Percentiles rank a stretch among this genome's conserved stretches.
phyloP scores from a whole-genome alignment of 202 grass and related monocot genomes.

The Hordeum pubiflorum region DNA sequence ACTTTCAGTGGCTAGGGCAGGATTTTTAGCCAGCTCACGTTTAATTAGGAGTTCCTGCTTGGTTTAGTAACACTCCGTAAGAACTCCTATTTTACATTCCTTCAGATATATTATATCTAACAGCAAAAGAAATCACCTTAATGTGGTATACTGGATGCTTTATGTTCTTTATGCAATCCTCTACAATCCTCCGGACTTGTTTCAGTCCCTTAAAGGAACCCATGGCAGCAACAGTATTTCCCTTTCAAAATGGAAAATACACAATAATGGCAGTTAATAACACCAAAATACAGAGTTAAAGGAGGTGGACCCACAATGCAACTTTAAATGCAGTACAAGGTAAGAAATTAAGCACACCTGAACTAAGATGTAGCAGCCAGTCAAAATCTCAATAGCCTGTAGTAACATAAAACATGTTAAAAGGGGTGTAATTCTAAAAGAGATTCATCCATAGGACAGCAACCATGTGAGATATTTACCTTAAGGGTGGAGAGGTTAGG shows the following conservation, averaged over 20 bases:
- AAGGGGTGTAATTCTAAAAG: not conserved
- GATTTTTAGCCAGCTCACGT: constrained; percentile 90
- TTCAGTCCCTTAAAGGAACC: constrained; percentile 88
- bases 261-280: not conserved
- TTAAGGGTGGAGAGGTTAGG: constrained; percentile 94
- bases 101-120: not conserved
- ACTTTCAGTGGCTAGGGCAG: constrained; percentile 75
- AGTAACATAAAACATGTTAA: constrained; percentile 25
- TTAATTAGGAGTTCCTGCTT: constrained; percentile 82
- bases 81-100: not conserved
- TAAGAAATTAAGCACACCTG: constrained; percentile 60
- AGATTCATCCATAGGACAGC: not conserved
- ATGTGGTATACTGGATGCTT: constrained; percentile 97
- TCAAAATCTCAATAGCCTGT: constrained; percentile 96
- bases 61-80: constrained; percentile 13
- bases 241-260: constrained; percentile 44
- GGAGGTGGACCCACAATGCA: not conserved
- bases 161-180: constrained; percentile 83
- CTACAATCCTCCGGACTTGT: constrained; percentile 76
- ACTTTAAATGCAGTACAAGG: constrained; percentile 10
- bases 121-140: constrained; percentile 50
- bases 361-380: constrained; percentile 90
- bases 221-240: constrained; percentile 90
- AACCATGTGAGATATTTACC: constrained; percentile 32
- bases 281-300: not conserved